These are phyloP conservation scores for Herpetospermum pedunculosum DNA, from an alignment of 306 rosid genomes.

Conservation along the genomic window DNA sequence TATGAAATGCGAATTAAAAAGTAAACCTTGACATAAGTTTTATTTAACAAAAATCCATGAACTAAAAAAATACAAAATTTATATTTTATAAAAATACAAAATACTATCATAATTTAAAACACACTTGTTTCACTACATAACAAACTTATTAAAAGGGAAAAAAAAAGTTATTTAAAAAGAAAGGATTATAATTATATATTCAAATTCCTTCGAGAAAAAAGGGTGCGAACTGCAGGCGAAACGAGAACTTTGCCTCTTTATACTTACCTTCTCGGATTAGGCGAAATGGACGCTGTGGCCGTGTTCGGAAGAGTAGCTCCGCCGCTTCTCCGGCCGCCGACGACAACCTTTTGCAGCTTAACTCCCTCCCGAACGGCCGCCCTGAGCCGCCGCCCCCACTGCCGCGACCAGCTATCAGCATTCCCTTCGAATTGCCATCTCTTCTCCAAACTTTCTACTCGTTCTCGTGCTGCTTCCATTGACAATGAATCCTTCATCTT, in stretches of 20 bases:
- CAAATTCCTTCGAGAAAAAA: conserved; percentile 10
- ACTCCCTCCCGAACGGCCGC: conserved; percentile 12
- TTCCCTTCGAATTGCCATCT: conserved; percentile 58
- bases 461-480: conserved; percentile 31
- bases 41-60: too few relatives aligned
- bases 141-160: too few relatives aligned
- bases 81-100: too few relatives aligned
- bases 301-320: conserved; percentile 44
- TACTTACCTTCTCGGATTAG: conserved; percentile 68
- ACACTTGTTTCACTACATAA: too few relatives aligned
- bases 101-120: too few relatives aligned
- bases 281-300: conserved; percentile 38
- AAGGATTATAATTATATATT: neutral
- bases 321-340: conserved; percentile 29
- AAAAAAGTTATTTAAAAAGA: too few relatives aligned
- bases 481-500: conserved; percentile 40
- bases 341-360: conserved; percentile 16
- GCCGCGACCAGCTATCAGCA: conserved; percentile 38
- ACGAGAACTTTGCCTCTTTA: conserved; percentile 49
- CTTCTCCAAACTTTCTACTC: conserved; percentile 25
- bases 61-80: too few relatives aligned
- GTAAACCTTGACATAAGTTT: too few relatives aligned
- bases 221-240: conserved; percentile 60
- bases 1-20: too few relatives aligned
- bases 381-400: conserved; percentile 14